These are phyloP conservation scores for Heliosperma pusillum DNA, from an alignment of 148 eudicot genomes.

Conservation along the genomic window DNA sequence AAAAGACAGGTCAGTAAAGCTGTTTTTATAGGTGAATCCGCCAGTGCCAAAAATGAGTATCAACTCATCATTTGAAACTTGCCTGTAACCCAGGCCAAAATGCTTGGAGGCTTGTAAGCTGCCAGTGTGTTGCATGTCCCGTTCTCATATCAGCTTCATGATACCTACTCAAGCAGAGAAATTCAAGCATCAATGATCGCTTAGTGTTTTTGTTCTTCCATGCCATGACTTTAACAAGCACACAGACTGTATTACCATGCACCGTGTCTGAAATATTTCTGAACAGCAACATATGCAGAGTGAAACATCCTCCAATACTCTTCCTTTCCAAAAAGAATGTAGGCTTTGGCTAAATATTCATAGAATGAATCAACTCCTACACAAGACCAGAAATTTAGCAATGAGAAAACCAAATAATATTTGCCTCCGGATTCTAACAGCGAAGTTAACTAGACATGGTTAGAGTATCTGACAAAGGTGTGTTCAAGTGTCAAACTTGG, in stretches of 20 bases:
- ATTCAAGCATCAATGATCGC: slow-evolving; percentile 1
- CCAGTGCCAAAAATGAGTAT: neutral
- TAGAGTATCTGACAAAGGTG: too few relatives aligned
- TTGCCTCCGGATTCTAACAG: slow-evolving; percentile 8
- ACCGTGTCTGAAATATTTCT: slow-evolving; percentile 91
- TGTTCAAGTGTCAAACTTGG: too few relatives aligned
- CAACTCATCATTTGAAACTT: slow-evolving; percentile 22
- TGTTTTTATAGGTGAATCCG: neutral
- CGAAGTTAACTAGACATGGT: too few relatives aligned
- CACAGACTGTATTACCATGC: slow-evolving; percentile 57
- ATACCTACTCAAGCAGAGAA: slow-evolving; percentile 52
- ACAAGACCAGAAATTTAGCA: slow-evolving; percentile 13
- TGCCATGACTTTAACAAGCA: neutral
- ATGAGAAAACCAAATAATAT: slow-evolving; percentile 6
- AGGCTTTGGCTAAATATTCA: slow-evolving; percentile 86
- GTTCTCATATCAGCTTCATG: slow-evolving; percentile 99
- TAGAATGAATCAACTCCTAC: slow-evolving; percentile 96
- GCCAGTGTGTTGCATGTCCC: slow-evolving; percentile 92
- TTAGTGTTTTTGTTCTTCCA: neutral
- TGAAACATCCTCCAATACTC: slow-evolving; percentile 98
- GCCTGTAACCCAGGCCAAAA: slow-evolving; percentile 99
- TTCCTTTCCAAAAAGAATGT: slow-evolving; percentile 85
- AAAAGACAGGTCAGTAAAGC: slow-evolving; percentile 14
- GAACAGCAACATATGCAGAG: slow-evolving; percentile 89
- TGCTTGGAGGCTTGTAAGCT: slow-evolving; percentile 96